phyloP scores from a whole-genome alignment of 352 stramenopile species.

The Globisporangium mamillatum region DNA sequence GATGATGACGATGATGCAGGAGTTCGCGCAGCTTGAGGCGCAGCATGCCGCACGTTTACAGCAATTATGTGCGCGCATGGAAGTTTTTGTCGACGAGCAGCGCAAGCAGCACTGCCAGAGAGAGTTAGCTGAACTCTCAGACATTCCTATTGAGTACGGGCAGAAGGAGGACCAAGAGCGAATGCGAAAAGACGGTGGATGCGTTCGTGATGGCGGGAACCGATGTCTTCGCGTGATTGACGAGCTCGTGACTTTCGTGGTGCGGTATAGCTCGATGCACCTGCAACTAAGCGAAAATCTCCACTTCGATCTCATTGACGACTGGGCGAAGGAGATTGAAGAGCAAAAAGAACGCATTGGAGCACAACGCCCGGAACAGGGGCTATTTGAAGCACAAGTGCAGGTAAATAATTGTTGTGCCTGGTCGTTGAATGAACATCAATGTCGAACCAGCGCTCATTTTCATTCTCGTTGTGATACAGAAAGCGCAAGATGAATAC shows the following conservation, averaged over 20 bases:
- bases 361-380: not conserved
- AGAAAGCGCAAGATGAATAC: not conserved
- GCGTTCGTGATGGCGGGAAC: not conserved
- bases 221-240: slow-evolving; percentile 29
- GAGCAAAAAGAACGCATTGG: not conserved
- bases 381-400: not conserved
- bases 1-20: slow-evolving; percentile 20
- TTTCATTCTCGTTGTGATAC: not conserved
- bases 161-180: not conserved
- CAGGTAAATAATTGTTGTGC: not conserved
- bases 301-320: not conserved
- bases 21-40: slow-evolving; percentile 24
- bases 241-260: slow-evolving; percentile 30
- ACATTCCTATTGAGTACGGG: not conserved
- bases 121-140: not conserved
- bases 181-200: not conserved
- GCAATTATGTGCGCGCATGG: not conserved
- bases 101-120: not conserved
- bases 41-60: not conserved
- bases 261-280: slow-evolving; percentile 29
- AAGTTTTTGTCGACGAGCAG: not conserved
- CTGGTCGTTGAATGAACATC: not conserved
- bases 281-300: slow-evolving; percentile 24
- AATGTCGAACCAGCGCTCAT: not conserved
- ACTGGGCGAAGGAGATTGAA: slow-evolving; percentile 17